phyloP scores from a whole-genome alignment of 176 grass and related monocot genomes.

The Lolium multiflorum region DNA sequence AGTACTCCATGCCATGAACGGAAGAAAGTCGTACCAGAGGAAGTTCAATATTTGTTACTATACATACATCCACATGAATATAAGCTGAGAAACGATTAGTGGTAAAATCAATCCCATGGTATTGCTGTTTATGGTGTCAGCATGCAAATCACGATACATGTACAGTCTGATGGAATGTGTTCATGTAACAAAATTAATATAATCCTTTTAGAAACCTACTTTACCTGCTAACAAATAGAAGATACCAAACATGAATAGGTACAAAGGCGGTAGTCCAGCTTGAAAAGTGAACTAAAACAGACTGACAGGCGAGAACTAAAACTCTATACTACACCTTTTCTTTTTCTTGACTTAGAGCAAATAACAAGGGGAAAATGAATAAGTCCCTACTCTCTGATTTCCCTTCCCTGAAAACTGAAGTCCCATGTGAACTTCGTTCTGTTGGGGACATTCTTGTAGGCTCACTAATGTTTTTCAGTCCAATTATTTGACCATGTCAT shows the following conservation, averaged over 20 bases:
- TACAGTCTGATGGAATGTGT: constrained; percentile 1
- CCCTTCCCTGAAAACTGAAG: constrained; percentile 1
- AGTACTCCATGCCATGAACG: constrained; percentile 14
- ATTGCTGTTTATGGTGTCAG: background rate
- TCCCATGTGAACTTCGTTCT: background rate
- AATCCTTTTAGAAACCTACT: constrained; percentile 10
- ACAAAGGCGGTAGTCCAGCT: constrained; percentile 18
- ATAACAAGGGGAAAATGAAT: background rate
- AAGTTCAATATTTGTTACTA: constrained; percentile 9
- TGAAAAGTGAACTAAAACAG: background rate
- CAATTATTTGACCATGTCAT: constrained; percentile 15
- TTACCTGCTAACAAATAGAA: constrained; percentile 24
- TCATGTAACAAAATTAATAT: background rate
- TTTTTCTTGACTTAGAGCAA: background rate
- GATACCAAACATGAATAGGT: constrained; percentile 10
- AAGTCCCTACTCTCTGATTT: constrained; percentile 7
- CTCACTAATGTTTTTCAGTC: background rate
- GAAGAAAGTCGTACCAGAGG: background rate
- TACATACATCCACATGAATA: constrained; percentile 22
- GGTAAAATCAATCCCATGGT: constrained; percentile 6
- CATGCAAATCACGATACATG: background rate
- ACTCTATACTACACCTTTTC: background rate
- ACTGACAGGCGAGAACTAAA: background rate
- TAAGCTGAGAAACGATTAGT: constrained; percentile 32
- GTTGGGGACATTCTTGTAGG: constrained; percentile 1